Evolutionary conservation across 805 yeast genomes (phyloP), one percentile per base, ranked within the genome.

Genomic region (Candida qinlingensis): DNA sequence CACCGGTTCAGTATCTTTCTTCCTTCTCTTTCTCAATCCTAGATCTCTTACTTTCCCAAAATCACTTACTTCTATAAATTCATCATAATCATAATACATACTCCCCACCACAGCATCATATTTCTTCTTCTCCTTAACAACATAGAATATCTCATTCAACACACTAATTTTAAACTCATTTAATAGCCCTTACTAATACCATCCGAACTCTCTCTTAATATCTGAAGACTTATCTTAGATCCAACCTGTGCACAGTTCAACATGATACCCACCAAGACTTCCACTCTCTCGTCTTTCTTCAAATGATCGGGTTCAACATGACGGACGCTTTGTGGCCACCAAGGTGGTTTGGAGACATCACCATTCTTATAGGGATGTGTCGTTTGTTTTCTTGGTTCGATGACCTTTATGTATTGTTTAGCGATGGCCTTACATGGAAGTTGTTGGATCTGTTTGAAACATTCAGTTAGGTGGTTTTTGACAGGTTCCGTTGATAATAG

Each of bases 281-380:
- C 59, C 19, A 83, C 57, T 46, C 94, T 67, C 55, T 81, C 84
- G 1, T 65, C 66, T 59, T 81, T 85, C 49, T 70, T 73, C 49
- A 86, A 66, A 64, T 86, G 92, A 60, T 85, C 92, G 0, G 92
- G 92, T 58, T 85, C 91, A 40, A 69, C 71, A 63, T 85, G 92
- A 36, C 77, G 67, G 1, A 82, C 76, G 10, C 53, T 48, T 0
- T 39, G 36, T 0, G 91, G 91, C 94, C 94, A 85, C 91, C 91
- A 85, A 5, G 59, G 57, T 0, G 92, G 94, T 52, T 70, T 76
- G 10, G 75, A 55, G 0, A 28, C 42, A 11, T 75, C 74, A 3
- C 79, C 80, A 8, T 60, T 58, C 46, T 78, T 83, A 60, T 85
- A 85, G 4, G 92, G 92, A 54, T 67, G 75, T 27, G 67, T 64